These are phyloP conservation scores for Leucocoprinus birnbaumii DNA, from an alignment of 768 basidiomycete species.

Conservation along the genomic window DNA sequence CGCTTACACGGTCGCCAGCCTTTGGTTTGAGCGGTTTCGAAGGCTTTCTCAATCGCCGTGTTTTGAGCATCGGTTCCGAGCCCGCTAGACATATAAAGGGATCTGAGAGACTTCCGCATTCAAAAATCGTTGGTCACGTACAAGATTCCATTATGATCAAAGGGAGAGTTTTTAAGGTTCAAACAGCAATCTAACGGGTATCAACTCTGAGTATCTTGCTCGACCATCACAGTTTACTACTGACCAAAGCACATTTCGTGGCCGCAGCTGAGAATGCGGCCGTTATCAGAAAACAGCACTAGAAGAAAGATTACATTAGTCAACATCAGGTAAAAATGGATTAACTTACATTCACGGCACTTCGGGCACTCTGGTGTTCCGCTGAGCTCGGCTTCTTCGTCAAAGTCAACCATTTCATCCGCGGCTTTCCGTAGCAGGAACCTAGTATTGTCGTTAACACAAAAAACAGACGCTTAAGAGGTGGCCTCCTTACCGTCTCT, in stretches of 20 bases:
- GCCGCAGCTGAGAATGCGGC: conserved; percentile 60
- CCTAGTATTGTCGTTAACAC: conserved; percentile 19
- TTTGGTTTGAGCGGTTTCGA: conserved; percentile 53
- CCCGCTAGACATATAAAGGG: conserved; percentile 33
- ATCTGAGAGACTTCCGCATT: neutral
- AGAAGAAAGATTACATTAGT: neutral
- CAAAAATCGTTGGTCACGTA: conserved; percentile 23
- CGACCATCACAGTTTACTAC: conserved; percentile 11
- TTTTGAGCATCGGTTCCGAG: conserved; percentile 56
- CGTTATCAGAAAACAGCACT: conserved; percentile 30
- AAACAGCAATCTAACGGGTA: conserved; percentile 47
- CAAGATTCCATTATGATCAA: conserved; percentile 61
- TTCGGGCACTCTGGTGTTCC: conserved; percentile 51
- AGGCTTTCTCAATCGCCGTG: conserved; percentile 49
- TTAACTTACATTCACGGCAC: conserved; percentile 57
- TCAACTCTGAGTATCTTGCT: neutral
- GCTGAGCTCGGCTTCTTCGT: conserved; percentile 41
- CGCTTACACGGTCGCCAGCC: conserved; percentile 57
- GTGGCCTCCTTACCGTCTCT: conserved; percentile 6
- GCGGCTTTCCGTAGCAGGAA: conserved; percentile 48
- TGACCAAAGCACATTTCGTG: conserved; percentile 65
- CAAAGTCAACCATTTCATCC: conserved; percentile 39
- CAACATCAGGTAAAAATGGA: neutral
- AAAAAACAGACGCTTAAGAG: neutral
- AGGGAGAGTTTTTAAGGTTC: conserved; percentile 47